Percentiles rank a stretch among this genome's conserved stretches.
phyloP scores from a whole-genome alignment of 2,329 filamentous ascomycete species.

The Pseudocercospora macadamiae region DNA sequence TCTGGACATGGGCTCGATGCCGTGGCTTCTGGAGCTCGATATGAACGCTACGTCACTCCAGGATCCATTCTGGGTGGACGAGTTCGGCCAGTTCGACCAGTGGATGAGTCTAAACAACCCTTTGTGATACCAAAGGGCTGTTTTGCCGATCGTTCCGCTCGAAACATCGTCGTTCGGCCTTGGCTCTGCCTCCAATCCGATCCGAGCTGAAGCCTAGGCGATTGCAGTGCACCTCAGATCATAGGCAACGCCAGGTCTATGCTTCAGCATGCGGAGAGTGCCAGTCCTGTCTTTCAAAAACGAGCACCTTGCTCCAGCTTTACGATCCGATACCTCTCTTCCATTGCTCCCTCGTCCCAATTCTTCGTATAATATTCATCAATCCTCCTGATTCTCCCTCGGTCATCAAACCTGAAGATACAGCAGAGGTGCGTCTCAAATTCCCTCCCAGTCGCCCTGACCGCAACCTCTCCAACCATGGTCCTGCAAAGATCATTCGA shows the following conservation, averaged over 20 bases:
- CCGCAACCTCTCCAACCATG: neutral
- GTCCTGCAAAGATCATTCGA: neutral
- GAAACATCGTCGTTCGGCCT: neutral
- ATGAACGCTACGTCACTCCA: constrained; percentile 24
- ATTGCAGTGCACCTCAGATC: no score
- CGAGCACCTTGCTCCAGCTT: no score
- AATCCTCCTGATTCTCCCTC: constrained; percentile 9
- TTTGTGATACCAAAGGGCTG: neutral
- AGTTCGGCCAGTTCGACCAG: constrained; percentile 19
- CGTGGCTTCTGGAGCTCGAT: constrained; percentile 27
- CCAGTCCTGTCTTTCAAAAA: no score
- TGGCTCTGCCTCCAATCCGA: no score
- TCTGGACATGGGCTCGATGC: constrained; percentile 7
- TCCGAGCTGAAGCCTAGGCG: no score
- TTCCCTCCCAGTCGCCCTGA: constrained; percentile 11
- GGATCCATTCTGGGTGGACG: constrained; percentile 23
- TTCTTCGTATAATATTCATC: constrained; percentile 14
- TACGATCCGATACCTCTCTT: neutral
- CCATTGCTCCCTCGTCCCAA: constrained; percentile 8
- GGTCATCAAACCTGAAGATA: constrained; percentile 3
- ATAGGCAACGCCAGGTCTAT: no score
- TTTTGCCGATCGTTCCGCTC: neutral
- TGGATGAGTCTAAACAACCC: constrained; percentile 14
- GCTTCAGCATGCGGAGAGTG: no score
- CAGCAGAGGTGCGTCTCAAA: constrained; percentile 7